Base-by-base conservation (phyloP, 108 stramenopile genomes). In the Parmales sp. region DNA sequence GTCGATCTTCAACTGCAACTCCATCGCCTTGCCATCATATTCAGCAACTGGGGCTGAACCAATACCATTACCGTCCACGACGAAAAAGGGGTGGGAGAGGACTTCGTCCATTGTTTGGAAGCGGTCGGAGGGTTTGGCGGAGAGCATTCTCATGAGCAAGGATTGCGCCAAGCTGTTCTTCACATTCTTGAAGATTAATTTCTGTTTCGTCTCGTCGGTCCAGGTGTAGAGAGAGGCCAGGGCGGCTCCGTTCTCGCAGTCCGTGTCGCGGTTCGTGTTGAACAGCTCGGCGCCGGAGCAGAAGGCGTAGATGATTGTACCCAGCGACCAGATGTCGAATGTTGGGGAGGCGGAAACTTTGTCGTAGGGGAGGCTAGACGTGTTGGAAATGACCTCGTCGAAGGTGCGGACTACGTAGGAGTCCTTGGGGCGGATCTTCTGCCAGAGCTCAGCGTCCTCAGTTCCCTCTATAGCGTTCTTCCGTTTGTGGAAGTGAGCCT, bases 251-350 rank as follows among this genome's bases (percentile, higher is more conserved):
- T 11, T 29, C 9, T 34, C 2, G 2, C 69, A 65, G 19, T 75
- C 74, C 13, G 64, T 43, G 16, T 70, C 64, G 34, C 39, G 37
- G 39, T 75, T 64, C 16, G 65, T 44, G 41, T 75, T 70, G 39
- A 75, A 75, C 8, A 75, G 65, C 38, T 63, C 41, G 29, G 38
- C 43, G n/a, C 74, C 74, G 0, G 74, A 70, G 31, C 38, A 69
- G 0, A 75, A 48, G 51, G 38, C 38, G 49, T 65, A 75, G 45
- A 75, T 26, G 39, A 75, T 37, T 0, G 34, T 60, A 31, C 74
- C 74, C 29, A 75, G 70, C 23, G 69, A 65, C 74, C 74, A 75
- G 64, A 75, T 75, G 34, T 75, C 74, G 38, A 70, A 71, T 28
- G 37, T 37, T 13, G 43, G 26, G 38, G 41, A 29, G 20, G 69